A percentile compares a stretch with the other conserved stretches of the same genome.
These are phyloP conservation scores for Curvularia sp. DNA, from an alignment of 2,329 filamentous ascomycete genomes.

Conservation along the genomic window DNA sequence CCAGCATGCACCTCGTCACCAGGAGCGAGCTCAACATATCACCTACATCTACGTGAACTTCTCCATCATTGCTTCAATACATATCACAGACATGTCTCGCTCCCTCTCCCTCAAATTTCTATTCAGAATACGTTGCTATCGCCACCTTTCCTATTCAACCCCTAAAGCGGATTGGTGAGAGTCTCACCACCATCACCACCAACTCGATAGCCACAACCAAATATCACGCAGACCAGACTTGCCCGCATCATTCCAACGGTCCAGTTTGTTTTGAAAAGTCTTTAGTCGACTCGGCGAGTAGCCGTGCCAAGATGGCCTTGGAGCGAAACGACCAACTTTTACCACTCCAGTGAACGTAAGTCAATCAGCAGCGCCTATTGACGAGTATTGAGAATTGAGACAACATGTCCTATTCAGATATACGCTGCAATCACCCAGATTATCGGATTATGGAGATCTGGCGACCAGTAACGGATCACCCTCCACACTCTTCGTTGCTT, in stretches of 20 bases:
- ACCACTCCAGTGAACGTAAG: conserved; percentile 18
- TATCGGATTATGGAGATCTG: neutral
- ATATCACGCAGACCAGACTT: conserved; percentile 2
- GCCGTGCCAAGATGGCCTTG: neutral
- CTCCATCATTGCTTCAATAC: neutral
- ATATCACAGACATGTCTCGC: conserved; percentile 25
- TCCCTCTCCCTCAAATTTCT: conserved; percentile 20
- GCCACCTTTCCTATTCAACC: conserved; percentile 43
- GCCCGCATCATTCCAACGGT: conserved; percentile 10
- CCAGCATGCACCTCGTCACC: conserved; percentile 6
- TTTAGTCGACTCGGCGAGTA: conserved; percentile 9
- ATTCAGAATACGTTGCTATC: conserved; percentile 28
- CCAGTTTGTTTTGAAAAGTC: conserved; percentile 15
- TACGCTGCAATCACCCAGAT: neutral
- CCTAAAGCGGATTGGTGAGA: conserved; percentile 33
- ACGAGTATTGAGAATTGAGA: conserved; percentile 35
- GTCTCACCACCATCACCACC: conserved; percentile 29
- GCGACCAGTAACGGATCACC: neutral
- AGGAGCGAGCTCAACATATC: conserved; percentile 1
- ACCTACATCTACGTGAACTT: neutral
- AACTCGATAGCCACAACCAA: conserved; percentile 4
- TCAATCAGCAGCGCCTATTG: conserved; percentile 31
- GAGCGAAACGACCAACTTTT: conserved; percentile 20
- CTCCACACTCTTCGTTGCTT: neutral
- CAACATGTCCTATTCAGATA: conserved; percentile 19